phyloP scores from a whole-genome alignment of 169 alveolate genomes.

The Cryptosporidium felis region DNA sequence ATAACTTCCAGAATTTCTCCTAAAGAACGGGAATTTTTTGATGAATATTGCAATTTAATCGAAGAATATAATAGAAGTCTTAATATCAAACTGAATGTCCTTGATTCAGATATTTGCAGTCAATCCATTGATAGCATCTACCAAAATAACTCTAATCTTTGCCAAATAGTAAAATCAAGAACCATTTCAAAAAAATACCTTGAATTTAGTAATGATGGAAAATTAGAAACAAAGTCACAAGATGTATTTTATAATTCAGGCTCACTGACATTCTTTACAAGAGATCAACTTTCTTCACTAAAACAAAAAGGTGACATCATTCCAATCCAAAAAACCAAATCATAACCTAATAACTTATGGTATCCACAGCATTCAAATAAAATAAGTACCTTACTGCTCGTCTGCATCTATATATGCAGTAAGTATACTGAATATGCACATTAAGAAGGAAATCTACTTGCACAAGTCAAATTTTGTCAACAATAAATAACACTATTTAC shows the following conservation, averaged over 20 bases:
- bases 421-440: no score
- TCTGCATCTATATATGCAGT: no score
- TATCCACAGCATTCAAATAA: no score
- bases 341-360: no score
- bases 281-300: neutral
- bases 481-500: no score
- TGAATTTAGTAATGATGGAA: constrained; percentile 2
- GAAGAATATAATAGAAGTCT: constrained; percentile 49
- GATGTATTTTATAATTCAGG: constrained; percentile 48
- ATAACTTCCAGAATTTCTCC: constrained; percentile 37
- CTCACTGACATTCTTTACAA: constrained; percentile 37
- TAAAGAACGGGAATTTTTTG: constrained; percentile 9
- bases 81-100: constrained; percentile 12
- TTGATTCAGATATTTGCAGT: constrained; percentile 45
- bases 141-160: neutral
- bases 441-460: no score
- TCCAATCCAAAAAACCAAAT: neutral
- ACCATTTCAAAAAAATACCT: neutral
- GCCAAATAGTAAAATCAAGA: constrained; percentile 17
- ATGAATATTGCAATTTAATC: constrained; percentile 1
- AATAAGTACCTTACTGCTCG: no score
- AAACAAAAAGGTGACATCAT: neutral
- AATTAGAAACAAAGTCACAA: neutral
- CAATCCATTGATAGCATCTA: neutral
- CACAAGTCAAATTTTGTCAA: no score